Evolutionary conservation across 768 basidiomycete genomes (phyloP), one percentile per base, ranked within the genome.

Genomic region (Stropharia rugosoannulata): DNA sequence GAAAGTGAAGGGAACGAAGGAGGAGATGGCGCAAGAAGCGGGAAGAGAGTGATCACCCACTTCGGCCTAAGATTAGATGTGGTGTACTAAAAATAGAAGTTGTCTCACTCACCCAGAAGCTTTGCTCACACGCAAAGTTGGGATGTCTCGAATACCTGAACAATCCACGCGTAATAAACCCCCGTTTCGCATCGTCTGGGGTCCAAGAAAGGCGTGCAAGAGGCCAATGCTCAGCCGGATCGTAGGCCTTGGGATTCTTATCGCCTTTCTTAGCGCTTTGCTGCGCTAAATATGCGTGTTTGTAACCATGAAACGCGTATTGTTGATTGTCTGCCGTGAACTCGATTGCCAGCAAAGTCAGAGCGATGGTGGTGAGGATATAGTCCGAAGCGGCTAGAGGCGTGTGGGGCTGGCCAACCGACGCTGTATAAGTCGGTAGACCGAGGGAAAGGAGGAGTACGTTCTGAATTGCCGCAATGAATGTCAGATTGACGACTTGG

Each of bases 261-360:
- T 68, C 55, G 46, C 66, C 64, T 60, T 62, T 63, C 19, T 16
- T 39, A 9, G 37, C 42, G 12, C 18, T 43, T 59, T 75, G 59
- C 59, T 67, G 61, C 1, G 72, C 69, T 15, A 75, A 51, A 66
- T 57, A 73, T 15, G 68, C 68, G 57, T 84, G 83, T 69, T 98
- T 98, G 71, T 85, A 89, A 0, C 81, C 81, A 59, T 93, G 90
- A 70, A 79, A 96, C 3, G 88, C 83, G 69, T 83, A 95, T 63
- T 98, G 96, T 67, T 95, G 92, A 62, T 95, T 94, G 69, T 98
- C 96, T 4, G 95, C 82, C 1, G 81, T 84, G 72, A 91, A 93
- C 66, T 98, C 95, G 36, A 85, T 59, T 1, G 73, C 77, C 43
- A 96, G 68, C 13, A 83, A 72, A 13, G 79, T 53, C 8, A 96